phyloP scores from a whole-genome alignment of 805 yeast genomes.

The Wickerhamomyces pijperi region DNA sequence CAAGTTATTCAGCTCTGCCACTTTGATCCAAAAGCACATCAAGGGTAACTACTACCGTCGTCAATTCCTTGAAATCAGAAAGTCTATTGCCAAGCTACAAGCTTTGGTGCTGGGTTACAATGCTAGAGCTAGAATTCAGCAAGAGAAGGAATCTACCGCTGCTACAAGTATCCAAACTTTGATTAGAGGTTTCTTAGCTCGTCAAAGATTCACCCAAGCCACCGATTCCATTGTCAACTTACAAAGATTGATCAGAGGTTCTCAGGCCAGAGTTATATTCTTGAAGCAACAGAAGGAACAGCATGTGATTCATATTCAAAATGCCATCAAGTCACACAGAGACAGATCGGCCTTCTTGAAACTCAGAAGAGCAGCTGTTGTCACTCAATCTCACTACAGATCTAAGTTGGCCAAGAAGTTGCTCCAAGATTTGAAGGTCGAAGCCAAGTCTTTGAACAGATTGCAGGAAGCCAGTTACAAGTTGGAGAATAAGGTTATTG shows the following conservation, averaged over 20 bases:
- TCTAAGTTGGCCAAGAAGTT: conserved; percentile 62
- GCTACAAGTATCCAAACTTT: conserved; percentile 65
- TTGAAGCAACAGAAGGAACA: conserved; percentile 37
- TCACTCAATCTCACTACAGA: conserved; percentile 71
- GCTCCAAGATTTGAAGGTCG: conserved; percentile 57
- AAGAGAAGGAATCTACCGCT: conserved; percentile 46
- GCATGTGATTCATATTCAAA: conserved; percentile 69
- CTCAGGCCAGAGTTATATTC: conserved; percentile 39
- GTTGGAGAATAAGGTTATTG: conserved; percentile 95
- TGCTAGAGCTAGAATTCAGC: conserved; percentile 42
- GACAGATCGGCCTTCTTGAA: conserved; percentile 44
- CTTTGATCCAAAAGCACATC: conserved; percentile 74
- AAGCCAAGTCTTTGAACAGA: conserved; percentile 85
- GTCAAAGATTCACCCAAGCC: conserved; percentile 24
- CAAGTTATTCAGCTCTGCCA: conserved; percentile 69
- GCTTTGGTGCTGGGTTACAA: conserved; percentile 51
- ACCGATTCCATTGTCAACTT: conserved; percentile 24
- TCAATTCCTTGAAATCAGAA: conserved; percentile 41
- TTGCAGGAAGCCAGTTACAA: conserved; percentile 86
- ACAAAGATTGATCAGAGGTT: conserved; percentile 44
- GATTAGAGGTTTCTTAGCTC: conserved; percentile 41
- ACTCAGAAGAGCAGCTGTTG: conserved; percentile 44
- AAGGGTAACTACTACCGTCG: conserved; percentile 55
- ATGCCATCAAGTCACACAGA: conserved; percentile 53
- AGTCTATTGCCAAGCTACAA: conserved; percentile 48